Evolutionary conservation across 2,329 filamentous ascomycete species (phyloP).

Genomic region (Sclerotinia sclerotiorum): DNA sequence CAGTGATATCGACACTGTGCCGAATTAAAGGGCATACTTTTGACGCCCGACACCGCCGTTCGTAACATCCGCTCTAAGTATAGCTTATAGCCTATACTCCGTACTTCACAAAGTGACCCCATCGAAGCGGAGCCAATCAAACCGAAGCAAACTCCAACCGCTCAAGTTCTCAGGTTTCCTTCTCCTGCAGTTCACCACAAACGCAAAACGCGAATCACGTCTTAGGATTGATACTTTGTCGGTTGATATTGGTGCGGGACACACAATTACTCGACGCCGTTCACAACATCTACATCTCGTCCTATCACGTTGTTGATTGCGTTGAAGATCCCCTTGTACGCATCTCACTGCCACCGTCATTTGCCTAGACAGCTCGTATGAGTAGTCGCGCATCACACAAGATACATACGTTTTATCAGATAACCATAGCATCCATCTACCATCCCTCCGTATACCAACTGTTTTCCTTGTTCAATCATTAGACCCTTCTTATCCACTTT

Average conservation of each 20-base stretch:
- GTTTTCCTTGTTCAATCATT: constrained; percentile 3
- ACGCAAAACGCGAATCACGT: constrained; percentile 36
- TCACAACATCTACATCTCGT: not conserved
- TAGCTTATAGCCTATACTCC: constrained; percentile 27
- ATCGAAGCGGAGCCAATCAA: constrained; percentile 30
- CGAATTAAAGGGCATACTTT: constrained; percentile 21
- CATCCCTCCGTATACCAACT: not conserved
- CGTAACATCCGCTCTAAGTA: constrained; percentile 34
- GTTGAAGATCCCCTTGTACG: not conserved
- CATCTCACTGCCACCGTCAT: not conserved
- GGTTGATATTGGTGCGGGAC: not conserved
- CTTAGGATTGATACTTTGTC: constrained; percentile 9
- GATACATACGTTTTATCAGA: not conserved
- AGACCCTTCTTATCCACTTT: not conserved
- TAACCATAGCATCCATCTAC: not conserved
- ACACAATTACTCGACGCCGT: constrained; percentile 3
- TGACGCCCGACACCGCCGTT: constrained; percentile 25
- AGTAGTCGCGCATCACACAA: not conserved
- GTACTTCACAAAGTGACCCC: constrained; percentile 20
- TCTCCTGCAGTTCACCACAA: constrained; percentile 29
- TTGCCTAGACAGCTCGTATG: not conserved
- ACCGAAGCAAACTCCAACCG: constrained; percentile 25
- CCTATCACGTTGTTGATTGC: not conserved
- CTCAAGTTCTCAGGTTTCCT: constrained; percentile 23
- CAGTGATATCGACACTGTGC: not conserved